Conservation (phyloP, 1,284 basidiomycete genomes). For the Cystobasidiaceae sp. region DNA sequence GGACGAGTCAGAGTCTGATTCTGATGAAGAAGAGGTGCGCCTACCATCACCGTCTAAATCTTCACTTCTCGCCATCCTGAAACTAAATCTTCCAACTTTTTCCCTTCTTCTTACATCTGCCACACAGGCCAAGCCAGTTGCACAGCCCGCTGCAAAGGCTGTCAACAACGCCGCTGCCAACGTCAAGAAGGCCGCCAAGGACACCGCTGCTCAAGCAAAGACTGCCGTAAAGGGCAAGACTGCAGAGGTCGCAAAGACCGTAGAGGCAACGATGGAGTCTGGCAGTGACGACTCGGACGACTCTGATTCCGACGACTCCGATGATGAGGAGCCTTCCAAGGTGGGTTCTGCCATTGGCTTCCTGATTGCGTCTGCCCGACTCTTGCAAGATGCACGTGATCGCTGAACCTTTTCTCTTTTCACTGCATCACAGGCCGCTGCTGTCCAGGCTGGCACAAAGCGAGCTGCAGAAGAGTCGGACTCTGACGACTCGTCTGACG, state of each 20-base stretch:
- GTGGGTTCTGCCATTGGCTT: constrained; percentile 43
- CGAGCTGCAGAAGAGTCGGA: constrained; percentile 32
- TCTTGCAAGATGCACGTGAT: no score
- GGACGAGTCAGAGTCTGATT: constrained; percentile 24
- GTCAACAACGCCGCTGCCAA: constrained; percentile 25
- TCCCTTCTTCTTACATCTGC: not conserved
- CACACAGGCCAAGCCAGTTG: constrained; percentile 30
- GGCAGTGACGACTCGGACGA: no score
- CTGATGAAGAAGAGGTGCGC: constrained; percentile 35
- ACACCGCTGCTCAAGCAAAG: constrained; percentile 21
- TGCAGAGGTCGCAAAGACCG: constrained; percentile 3
- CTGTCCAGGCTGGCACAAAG: not conserved
- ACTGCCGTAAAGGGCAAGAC: constrained; percentile 1
- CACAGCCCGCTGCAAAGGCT: constrained; percentile 19
- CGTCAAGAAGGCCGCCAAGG: constrained; percentile 22
- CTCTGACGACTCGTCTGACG: constrained; percentile 45
- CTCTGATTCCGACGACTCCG: not conserved
- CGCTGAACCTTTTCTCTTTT: no score
- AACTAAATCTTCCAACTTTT: not conserved
- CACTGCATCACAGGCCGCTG: no score
- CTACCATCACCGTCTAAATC: not conserved
- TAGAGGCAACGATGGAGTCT: no score
- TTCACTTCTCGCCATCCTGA: not conserved
- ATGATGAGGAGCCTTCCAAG: constrained; percentile 36
- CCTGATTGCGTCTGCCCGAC: no score